Evolutionary conservation across 2,329 filamentous ascomycete species (phyloP).

Genomic region (Colletotrichum spaethianum): DNA sequence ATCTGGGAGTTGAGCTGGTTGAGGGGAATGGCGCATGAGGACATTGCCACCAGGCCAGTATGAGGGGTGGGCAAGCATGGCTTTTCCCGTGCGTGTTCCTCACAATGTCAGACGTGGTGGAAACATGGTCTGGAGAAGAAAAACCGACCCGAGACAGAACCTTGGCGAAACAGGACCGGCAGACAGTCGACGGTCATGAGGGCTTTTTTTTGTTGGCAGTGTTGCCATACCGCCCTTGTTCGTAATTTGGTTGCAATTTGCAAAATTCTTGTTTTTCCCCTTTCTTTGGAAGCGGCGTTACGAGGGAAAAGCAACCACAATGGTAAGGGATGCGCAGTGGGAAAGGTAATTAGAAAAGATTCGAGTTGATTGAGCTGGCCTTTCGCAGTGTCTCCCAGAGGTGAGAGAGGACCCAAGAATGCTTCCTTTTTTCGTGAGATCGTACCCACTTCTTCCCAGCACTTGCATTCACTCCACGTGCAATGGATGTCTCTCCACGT

Average conservation of each 20-base stretch:
- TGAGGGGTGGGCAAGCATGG: background rate
- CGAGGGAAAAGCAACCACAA: constrained; percentile 34
- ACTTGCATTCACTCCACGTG: constrained; percentile 4
- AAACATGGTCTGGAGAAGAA: constrained; percentile 32
- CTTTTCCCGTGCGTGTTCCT: constrained; percentile 4
- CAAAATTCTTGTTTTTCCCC: constrained; percentile 6
- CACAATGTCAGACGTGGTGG: constrained; percentile 15
- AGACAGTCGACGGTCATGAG: constrained; percentile 30
- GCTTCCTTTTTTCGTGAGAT: constrained; percentile 9
- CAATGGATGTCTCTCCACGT: background rate
- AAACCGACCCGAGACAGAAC: constrained; percentile 36
- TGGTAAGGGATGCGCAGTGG: constrained; percentile 18
- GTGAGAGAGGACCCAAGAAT: constrained; percentile 6
- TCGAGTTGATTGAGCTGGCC: constrained; percentile 14
- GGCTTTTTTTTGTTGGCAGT: constrained; percentile 2
- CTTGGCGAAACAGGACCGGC: constrained; percentile 36
- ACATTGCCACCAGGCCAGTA: constrained; percentile 6
- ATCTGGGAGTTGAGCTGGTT: constrained; percentile 13
- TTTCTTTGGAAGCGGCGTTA: constrained; percentile 23
- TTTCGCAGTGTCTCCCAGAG: constrained; percentile 6
- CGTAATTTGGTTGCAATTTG: constrained; percentile 33
- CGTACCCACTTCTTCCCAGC: constrained; percentile 14
- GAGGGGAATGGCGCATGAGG: constrained; percentile 17
- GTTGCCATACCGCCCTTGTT: constrained; percentile 21
- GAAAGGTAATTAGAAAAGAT: constrained; percentile 17